These are phyloP conservation scores for Hypericum androsaemum DNA, from an alignment of 345 rosid genomes.

Conservation along the genomic window DNA sequence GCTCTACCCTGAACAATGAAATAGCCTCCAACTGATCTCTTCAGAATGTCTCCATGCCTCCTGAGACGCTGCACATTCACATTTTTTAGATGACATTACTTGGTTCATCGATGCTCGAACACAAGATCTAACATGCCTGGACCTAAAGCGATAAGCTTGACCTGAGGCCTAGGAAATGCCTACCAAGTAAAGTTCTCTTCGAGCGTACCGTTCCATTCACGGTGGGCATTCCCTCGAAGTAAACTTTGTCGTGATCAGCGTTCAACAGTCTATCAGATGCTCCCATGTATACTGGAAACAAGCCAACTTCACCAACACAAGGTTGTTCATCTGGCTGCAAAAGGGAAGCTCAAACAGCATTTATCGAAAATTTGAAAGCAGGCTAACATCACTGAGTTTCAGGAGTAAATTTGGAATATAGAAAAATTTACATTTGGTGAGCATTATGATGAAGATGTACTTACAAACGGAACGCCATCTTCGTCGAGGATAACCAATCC, in stretches of 20 bases:
- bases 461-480: conserved; percentile 55
- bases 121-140: neutral
- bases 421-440: neutral
- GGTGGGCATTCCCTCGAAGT: conserved; percentile 78
- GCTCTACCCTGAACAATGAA: conserved; percentile 71
- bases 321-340: conserved; percentile 62
- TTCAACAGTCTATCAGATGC: conserved; percentile 73
- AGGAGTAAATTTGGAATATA: too few species aligned
- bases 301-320: conserved; percentile 78
- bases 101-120: neutral
- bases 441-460: conserved; percentile 2
- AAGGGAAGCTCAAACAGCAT: too few species aligned
- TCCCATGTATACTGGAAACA: conserved; percentile 61
- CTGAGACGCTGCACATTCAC: conserved; percentile 49
- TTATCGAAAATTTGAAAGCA: too few species aligned
- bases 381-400: too few species aligned
- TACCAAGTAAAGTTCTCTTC: neutral
- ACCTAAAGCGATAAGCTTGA: too few species aligned
- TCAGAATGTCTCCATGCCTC: conserved; percentile 79
- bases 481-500: conserved; percentile 71
- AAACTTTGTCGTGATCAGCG: conserved; percentile 65
- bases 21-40: conserved; percentile 67
- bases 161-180: too few species aligned
- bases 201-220: conserved; percentile 54
- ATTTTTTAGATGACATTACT: too few species aligned